These are phyloP conservation scores for Kwoniella botswanensis DNA, from an alignment of 768 basidiomycete genomes.

Conservation along the genomic window DNA sequence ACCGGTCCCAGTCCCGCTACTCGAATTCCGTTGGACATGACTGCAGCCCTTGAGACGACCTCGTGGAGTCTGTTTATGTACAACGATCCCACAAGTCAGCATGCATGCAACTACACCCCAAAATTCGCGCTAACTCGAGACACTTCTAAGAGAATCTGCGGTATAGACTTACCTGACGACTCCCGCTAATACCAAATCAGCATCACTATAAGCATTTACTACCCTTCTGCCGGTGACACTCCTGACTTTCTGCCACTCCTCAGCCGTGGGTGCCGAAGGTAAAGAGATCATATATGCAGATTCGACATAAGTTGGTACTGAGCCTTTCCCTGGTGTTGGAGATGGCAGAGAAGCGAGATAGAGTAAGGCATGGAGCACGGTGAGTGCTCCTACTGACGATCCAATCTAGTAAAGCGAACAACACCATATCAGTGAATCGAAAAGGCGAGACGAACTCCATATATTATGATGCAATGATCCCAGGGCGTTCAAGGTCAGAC, in stretches of 20 bases:
- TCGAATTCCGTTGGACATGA: constrained; percentile 50
- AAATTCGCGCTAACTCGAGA: background rate
- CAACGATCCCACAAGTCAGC: background rate
- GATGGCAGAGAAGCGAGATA: constrained; percentile 50
- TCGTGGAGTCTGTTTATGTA: constrained; percentile 57
- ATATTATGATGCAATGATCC: background rate
- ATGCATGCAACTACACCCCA: background rate
- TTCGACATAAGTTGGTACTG: constrained; percentile 58
- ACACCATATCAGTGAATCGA: background rate
- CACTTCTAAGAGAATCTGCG: background rate
- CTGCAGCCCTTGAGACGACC: constrained; percentile 57
- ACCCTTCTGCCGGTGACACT: constrained; percentile 57
- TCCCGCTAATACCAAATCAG: constrained; percentile 59
- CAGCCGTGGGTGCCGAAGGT: constrained; percentile 56
- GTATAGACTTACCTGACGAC: constrained; percentile 53
- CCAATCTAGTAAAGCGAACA: constrained; percentile 54
- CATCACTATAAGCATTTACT: constrained; percentile 58
- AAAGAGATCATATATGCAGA: constrained; percentile 61
- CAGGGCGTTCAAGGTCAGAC: too few species aligned
- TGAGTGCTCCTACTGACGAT: constrained; percentile 61
- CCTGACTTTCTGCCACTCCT: constrained; percentile 58
- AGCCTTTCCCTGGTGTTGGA: constrained; percentile 35
- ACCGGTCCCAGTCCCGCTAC: constrained; percentile 57
- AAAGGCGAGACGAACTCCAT: background rate
- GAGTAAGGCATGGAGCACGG: constrained; percentile 57